These are phyloP conservation scores for Alternaria atra DNA, from an alignment of 2,329 filamentous ascomycete species.

Conservation along the genomic window DNA sequence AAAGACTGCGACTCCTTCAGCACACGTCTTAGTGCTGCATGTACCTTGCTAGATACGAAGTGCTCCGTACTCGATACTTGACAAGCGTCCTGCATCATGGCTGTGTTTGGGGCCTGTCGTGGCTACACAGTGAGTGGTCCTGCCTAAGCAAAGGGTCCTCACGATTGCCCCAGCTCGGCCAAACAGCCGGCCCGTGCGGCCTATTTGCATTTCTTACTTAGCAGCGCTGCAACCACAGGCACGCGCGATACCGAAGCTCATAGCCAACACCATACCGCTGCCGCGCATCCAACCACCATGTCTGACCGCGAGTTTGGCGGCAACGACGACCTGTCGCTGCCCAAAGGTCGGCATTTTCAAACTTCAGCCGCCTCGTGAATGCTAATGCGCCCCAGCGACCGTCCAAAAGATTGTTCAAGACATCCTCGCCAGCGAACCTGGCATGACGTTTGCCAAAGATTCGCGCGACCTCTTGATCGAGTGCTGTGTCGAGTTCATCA, in stretches of 20 bases:
- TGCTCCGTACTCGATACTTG: neutral
- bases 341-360: slow-evolving; percentile 45
- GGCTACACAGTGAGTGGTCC: slow-evolving; percentile 3
- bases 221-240: slow-evolving; percentile 9
- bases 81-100: neutral
- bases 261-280: slow-evolving; percentile 13
- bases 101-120: neutral
- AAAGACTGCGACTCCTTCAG: neutral
- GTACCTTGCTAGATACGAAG: neutral
- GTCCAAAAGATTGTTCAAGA: slow-evolving; percentile 90
- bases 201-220: slow-evolving; percentile 15
- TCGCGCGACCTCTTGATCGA: slow-evolving; percentile 95
- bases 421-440: slow-evolving; percentile 80
- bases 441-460: slow-evolving; percentile 91
- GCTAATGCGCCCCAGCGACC: slow-evolving; percentile 61
- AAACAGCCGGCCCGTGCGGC: slow-evolving; percentile 20
- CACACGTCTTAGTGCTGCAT: neutral
- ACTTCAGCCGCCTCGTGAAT: neutral
- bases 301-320: slow-evolving; percentile 55
- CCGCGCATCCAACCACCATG: slow-evolving; percentile 43
- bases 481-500: slow-evolving; percentile 99
- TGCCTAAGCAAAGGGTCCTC: slow-evolving; percentile 5
- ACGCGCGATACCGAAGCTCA: slow-evolving; percentile 10
- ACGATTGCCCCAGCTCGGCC: slow-evolving; percentile 9
- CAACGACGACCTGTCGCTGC: slow-evolving; percentile 55